Percentiles rank a stretch among this genome's conserved stretches.
These are phyloP conservation scores for Orbilia oligospora DNA, from an alignment of 2,329 filamentous ascomycete species.

Conservation along the genomic window DNA sequence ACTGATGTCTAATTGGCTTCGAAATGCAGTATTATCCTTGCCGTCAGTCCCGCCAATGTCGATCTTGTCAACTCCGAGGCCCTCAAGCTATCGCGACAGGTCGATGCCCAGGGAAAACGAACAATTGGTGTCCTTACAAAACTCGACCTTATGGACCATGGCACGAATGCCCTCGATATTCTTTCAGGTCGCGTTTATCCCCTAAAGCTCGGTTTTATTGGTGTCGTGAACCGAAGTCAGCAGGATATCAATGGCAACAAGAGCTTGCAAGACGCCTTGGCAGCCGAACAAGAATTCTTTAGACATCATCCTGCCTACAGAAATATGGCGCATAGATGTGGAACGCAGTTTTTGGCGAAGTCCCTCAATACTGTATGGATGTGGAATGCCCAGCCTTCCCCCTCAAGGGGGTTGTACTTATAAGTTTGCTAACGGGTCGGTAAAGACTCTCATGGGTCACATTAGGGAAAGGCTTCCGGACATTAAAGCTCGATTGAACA, in stretches of 20 bases:
- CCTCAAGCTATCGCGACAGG: slow-evolving; percentile 94
- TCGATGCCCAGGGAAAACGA: slow-evolving; percentile 91
- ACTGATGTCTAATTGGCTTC: slow-evolving; percentile 24
- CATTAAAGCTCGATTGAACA: slow-evolving; percentile 97
- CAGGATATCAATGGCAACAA: slow-evolving; percentile 98
- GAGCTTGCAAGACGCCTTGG: slow-evolving; percentile 90
- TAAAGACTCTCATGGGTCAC: slow-evolving; percentile 86
- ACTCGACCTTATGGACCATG: slow-evolving; percentile 98
- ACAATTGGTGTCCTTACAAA: slow-evolving; percentile 98
- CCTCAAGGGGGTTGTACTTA: slow-evolving; percentile 25
- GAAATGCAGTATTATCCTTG: slow-evolving; percentile 83
- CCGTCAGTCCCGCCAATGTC: slow-evolving; percentile 96
- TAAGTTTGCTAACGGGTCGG: slow-evolving; percentile 44
- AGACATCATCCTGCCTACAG: slow-evolving; percentile 96
- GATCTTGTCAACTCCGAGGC: slow-evolving; percentile 99
- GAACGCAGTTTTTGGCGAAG: slow-evolving; percentile 93
- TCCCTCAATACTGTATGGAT: slow-evolving; percentile 79
- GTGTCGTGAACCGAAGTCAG: slow-evolving; percentile 96
- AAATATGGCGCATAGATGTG: slow-evolving; percentile 93
- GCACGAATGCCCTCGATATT: slow-evolving; percentile 97
- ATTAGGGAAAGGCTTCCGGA: slow-evolving; percentile 96
- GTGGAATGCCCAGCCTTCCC: slow-evolving; percentile 52
- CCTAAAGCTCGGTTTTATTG: slow-evolving; percentile 96
- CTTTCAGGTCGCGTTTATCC: slow-evolving; percentile 97
- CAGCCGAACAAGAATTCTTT: slow-evolving; percentile 94